phyloP scores from a whole-genome alignment of 2,329 filamentous ascomycete genomes.

The Rutstroemia sp. region DNA sequence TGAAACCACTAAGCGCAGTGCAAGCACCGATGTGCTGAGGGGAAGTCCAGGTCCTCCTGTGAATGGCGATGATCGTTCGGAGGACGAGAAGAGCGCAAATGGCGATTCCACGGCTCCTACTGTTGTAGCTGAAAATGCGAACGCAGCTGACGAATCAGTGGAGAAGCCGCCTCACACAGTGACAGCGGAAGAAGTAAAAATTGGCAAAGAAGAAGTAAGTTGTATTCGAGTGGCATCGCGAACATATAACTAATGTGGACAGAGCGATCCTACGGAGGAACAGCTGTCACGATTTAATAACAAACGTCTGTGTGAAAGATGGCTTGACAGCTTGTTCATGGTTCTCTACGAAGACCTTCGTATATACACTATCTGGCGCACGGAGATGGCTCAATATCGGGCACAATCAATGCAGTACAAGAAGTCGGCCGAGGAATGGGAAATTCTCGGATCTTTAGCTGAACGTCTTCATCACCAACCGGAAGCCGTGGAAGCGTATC shows the following conservation, averaged over 20 bases:
- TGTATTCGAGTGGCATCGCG: background rate
- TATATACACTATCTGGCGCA: slow-evolving; percentile 98
- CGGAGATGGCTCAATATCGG: slow-evolving; percentile 91
- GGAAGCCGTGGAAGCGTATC: slow-evolving; percentile 89
- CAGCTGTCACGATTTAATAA: slow-evolving; percentile 89
- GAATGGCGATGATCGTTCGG: slow-evolving; percentile 34
- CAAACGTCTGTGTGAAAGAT: slow-evolving; percentile 93
- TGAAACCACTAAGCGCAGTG: slow-evolving; percentile 50
- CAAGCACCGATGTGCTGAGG: slow-evolving; percentile 72
- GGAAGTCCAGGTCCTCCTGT: slow-evolving; percentile 55
- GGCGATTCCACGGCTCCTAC: slow-evolving; percentile 22
- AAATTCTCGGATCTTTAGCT: slow-evolving; percentile 88
- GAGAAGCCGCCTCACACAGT: slow-evolving; percentile 77
- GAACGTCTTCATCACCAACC: slow-evolving; percentile 87
- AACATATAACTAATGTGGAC: slow-evolving; percentile 20
- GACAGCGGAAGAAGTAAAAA: slow-evolving; percentile 69
- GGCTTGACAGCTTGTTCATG: slow-evolving; percentile 99
- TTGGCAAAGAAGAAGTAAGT: slow-evolving; percentile 62
- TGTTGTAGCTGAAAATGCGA: slow-evolving; percentile 22
- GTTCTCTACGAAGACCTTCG: slow-evolving; percentile 95
- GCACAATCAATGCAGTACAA: slow-evolving; percentile 93
- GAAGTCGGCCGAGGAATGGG: slow-evolving; percentile 96
- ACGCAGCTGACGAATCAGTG: slow-evolving; percentile 36
- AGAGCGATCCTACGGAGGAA: slow-evolving; percentile 59
- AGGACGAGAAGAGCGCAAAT: slow-evolving; percentile 28